A percentile compares a stretch with the other conserved stretches of the same genome.
These are phyloP conservation scores for Phyllosticta ampelicida DNA, from an alignment of 2,329 filamentous ascomycete species.

Conservation along the genomic window DNA sequence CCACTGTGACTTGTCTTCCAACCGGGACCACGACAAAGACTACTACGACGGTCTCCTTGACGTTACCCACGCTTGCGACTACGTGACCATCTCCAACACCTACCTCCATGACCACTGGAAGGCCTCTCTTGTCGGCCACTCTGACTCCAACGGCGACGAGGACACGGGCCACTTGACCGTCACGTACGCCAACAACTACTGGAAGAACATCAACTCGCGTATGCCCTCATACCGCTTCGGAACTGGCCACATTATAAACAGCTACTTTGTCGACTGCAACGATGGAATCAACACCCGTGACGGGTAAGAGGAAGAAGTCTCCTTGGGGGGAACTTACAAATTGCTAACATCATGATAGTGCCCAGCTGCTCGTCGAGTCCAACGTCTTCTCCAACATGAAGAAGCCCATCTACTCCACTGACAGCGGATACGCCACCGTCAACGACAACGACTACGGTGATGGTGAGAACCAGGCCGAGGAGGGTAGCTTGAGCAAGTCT, in stretches of 20 bases:
- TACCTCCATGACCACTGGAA: slow-evolving; percentile 52
- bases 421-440: slow-evolving; percentile 27
- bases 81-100: slow-evolving; percentile 45
- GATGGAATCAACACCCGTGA: neutral
- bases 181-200: slow-evolving; percentile 59
- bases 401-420: slow-evolving; percentile 26
- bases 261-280: slow-evolving; percentile 24
- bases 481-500: slow-evolving; percentile 21
- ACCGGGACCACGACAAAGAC: slow-evolving; percentile 52
- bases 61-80: slow-evolving; percentile 53
- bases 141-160: slow-evolving; percentile 45
- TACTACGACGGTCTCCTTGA: slow-evolving; percentile 60
- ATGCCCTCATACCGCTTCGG: slow-evolving; percentile 55
- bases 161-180: slow-evolving; percentile 53
- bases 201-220: slow-evolving; percentile 53
- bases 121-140: slow-evolving; percentile 49
- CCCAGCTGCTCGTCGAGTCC: slow-evolving; percentile 34
- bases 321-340: neutral
- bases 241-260: slow-evolving; percentile 52
- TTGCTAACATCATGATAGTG: slow-evolving; percentile 14
- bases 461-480: slow-evolving; percentile 21
- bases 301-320: neutral
- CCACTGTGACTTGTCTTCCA: slow-evolving; percentile 54
- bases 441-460: slow-evolving; percentile 31
- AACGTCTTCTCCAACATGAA: slow-evolving; percentile 26